A percentile compares a stretch with the other conserved stretches of the same genome.
These are phyloP conservation scores for Ascochyta pisi DNA, from an alignment of 2,329 filamentous ascomycete genomes.

Conservation along the genomic window DNA sequence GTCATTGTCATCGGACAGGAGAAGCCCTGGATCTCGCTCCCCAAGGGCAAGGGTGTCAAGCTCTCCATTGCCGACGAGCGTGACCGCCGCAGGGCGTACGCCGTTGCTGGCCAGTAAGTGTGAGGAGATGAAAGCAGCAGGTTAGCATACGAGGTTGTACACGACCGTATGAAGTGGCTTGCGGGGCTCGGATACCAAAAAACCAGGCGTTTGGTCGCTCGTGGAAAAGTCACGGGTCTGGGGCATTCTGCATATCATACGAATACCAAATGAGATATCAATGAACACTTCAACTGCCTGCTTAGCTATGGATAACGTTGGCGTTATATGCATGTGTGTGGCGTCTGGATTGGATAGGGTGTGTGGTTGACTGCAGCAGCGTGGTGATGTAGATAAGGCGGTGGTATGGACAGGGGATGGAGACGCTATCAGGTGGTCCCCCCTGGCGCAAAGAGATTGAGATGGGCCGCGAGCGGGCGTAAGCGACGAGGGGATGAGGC, in stretches of 20 bases:
- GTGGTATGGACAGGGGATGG: slow-evolving; percentile 4
- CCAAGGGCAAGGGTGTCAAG: slow-evolving; percentile 99
- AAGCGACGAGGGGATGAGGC: slow-evolving; percentile 14
- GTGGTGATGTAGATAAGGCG: slow-evolving; percentile 9
- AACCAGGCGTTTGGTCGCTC: slow-evolving; percentile 46
- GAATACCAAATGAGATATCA: slow-evolving; percentile 43
- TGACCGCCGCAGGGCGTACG: slow-evolving; percentile 86
- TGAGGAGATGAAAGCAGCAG: slow-evolving; percentile 23
- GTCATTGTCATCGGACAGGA: slow-evolving; percentile 98
- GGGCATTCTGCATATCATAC: slow-evolving; percentile 44
- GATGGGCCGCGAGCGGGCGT: slow-evolving; percentile 3
- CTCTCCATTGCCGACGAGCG: slow-evolving; percentile 98
- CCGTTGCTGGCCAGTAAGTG: slow-evolving; percentile 60
- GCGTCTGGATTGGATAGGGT: not conserved
- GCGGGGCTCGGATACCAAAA: slow-evolving; percentile 40
- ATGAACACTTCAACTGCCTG: slow-evolving; percentile 29
- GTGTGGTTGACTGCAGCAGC: not conserved
- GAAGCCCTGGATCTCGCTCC: slow-evolving; percentile 99
- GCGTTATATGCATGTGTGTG: slow-evolving; percentile 11
- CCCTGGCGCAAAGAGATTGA: slow-evolving; percentile 19
- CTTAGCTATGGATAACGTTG: slow-evolving; percentile 7
- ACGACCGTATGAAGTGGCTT: slow-evolving; percentile 37
- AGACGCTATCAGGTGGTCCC: slow-evolving; percentile 3
- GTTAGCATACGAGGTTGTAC: slow-evolving; percentile 36
- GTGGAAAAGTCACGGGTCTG: slow-evolving; percentile 39